Percentiles rank a stretch among this genome's conserved stretches.
These are phyloP conservation scores for Phytophthora nicotianae DNA, from an alignment of 352 stramenopile genomes.

Conservation along the genomic window DNA sequence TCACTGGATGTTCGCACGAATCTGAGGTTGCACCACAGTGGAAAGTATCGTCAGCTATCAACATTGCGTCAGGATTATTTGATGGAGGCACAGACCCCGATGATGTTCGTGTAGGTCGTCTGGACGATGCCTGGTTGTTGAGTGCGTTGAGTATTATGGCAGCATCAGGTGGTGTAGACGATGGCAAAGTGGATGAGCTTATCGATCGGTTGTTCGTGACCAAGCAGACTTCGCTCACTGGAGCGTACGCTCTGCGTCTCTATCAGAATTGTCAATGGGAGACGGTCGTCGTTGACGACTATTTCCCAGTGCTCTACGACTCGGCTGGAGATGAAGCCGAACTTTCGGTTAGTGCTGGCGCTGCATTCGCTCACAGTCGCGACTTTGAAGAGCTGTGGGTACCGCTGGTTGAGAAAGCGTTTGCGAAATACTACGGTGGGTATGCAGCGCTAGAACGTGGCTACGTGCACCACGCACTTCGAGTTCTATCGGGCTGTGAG, in stretches of 20 bases:
- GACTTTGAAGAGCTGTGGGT: conserved; percentile 94
- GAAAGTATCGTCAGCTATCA: conserved; percentile 89
- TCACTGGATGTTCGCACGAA: conserved; percentile 69
- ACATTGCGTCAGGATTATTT: conserved; percentile 88
- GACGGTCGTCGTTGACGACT: conserved; percentile 92
- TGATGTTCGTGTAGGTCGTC: conserved; percentile 80
- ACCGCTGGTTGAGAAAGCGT: conserved; percentile 92
- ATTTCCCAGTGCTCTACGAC: conserved; percentile 85
- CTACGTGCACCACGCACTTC: conserved; percentile 92
- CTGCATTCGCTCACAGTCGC: conserved; percentile 86
- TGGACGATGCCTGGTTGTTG: conserved; percentile 91
- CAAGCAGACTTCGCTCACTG: conserved; percentile 91
- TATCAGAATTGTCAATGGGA: conserved; percentile 94
- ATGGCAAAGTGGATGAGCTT: conserved; percentile 88
- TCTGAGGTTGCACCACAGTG: conserved; percentile 63
- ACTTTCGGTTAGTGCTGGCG: conserved; percentile 59
- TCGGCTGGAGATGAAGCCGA: conserved; percentile 22
- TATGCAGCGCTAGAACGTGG: conserved; percentile 86
- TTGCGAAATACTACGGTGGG: conserved; percentile 92
- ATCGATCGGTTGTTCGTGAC: conserved; percentile 91
- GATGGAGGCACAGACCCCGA: conserved; percentile 92
- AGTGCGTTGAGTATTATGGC: conserved; percentile 92
- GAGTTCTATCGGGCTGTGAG: conserved; percentile 86
- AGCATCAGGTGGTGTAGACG: conserved; percentile 86
- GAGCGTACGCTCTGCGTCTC: conserved; percentile 91